phyloP scores from a whole-genome alignment of 305 asterid species.

The Fraxinus paxiana region DNA sequence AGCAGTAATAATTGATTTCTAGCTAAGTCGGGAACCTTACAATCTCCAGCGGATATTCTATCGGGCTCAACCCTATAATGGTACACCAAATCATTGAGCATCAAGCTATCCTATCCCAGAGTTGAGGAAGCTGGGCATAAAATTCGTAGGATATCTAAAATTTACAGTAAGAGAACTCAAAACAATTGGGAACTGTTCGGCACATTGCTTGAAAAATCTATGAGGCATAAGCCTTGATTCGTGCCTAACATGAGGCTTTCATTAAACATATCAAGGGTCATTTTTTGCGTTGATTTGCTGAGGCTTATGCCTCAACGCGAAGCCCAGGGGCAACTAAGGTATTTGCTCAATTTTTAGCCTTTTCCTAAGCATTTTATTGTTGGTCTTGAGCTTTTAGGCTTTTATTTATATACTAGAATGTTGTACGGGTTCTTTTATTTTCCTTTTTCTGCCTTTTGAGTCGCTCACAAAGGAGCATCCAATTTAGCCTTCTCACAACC shows the following conservation, averaged over 20 bases:
- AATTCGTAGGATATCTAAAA: background rate
- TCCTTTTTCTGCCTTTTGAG: background rate
- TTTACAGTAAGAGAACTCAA: background rate
- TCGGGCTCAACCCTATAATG: background rate
- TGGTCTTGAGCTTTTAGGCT: background rate
- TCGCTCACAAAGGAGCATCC: background rate
- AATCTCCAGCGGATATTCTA: background rate
- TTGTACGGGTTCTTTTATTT: background rate
- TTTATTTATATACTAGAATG: background rate
- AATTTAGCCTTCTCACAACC: background rate
- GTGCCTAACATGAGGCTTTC: background rate
- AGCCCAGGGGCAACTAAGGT: background rate
- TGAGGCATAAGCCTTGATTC: background rate
- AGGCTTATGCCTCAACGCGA: background rate
- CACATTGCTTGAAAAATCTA: background rate
- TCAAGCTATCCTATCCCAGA: background rate
- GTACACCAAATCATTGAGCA: background rate
- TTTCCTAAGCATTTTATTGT: no score
- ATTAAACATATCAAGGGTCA: background rate
- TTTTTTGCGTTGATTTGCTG: background rate
- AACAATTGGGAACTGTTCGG: background rate
- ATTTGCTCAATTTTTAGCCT: background rate
- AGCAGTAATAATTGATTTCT: background rate
- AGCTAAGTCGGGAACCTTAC: background rate
- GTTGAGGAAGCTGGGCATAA: background rate